Evolutionary conservation across 2,329 filamentous ascomycete genomes (phyloP), one percentile per base, ranked within the genome.

Genomic region (Apiospora marii): DNA sequence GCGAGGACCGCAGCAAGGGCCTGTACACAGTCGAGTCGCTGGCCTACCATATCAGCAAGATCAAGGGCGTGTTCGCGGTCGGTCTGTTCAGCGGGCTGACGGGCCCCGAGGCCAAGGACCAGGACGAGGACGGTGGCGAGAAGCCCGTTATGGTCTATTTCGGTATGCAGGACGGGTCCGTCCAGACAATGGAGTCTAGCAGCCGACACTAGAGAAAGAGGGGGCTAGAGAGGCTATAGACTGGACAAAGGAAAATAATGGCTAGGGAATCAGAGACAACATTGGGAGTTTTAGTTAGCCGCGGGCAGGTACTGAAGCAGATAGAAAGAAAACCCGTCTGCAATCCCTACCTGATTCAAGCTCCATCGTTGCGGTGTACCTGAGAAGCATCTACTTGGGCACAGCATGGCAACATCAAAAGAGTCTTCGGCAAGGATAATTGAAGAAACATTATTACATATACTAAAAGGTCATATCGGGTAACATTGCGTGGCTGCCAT

Each of bases 111-210:
- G 89, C 88, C 58, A 85, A 79, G 27, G 76, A 77, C 46, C 72
- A 88, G n/a, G n/a, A 71, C 85, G 88, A 90, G 75, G 12, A 41
- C 8, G 83, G 87, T 79, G 95, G 94, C 0, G 94, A 98, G 85
- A 97, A 96, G 84, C 96, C 96, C 0, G 89, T 98, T 16, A 95
- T 95, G 41, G 95, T 94, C 34, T 99, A 98, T 85, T 99, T 98
- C 83, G 96, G 96, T 48, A 93, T 96, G 90, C 89, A 92, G 64
- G 93, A 94, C 79, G 93, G 93, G 4, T 87, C 85, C 14, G 92
- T 93, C 19, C 84, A 91, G 78, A 81, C 76, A 3, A 72, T 78
- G 53, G 78, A 75, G 67, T 16, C 41, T 10, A 68, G 19, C 6
- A 43, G 19, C n/a, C 8, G 19, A 19, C 13, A 68, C n/a, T 24